phyloP scores from a whole-genome alignment of 2,329 filamentous ascomycete species.

The Clarireedia paspali region DNA sequence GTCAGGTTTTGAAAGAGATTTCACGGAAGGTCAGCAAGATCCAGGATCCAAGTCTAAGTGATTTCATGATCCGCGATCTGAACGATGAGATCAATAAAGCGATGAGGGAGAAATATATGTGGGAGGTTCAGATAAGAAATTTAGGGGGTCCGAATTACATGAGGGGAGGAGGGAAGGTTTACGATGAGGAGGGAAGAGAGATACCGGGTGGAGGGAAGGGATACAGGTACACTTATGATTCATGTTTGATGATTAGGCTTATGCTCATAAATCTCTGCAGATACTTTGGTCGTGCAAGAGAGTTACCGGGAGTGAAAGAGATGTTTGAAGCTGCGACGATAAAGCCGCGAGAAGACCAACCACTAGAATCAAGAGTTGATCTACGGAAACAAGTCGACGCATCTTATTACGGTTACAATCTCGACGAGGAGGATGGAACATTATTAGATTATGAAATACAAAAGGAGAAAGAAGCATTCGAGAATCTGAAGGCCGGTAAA shows the following conservation, averaged over 20 bases:
- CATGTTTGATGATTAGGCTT: neutral
- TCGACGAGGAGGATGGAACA: constrained; percentile 82
- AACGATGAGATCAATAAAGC: constrained; percentile 99
- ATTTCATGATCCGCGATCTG: constrained; percentile 94
- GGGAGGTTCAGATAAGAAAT: constrained; percentile 94
- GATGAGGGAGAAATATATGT: constrained; percentile 98
- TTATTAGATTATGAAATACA: constrained; percentile 72
- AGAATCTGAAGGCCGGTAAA: constrained; percentile 53
- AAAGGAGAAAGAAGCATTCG: constrained; percentile 76
- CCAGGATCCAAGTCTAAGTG: constrained; percentile 82
- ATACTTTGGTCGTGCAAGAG: constrained; percentile 85
- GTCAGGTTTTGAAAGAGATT: constrained; percentile 94
- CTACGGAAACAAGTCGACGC: constrained; percentile 76
- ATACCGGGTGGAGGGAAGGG: constrained; percentile 70
- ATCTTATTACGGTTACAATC: constrained; percentile 89
- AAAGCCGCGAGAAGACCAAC: constrained; percentile 50
- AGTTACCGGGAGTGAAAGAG: constrained; percentile 92
- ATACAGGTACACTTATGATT: constrained; percentile 68
- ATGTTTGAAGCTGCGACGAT: constrained; percentile 74
- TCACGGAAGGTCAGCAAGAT: constrained; percentile 94
- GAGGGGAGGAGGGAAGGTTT: constrained; percentile 42
- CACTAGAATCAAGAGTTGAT: constrained; percentile 59
- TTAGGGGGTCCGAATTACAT: constrained; percentile 90
- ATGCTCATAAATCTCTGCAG: constrained; percentile 31
- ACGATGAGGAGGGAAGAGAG: constrained; percentile 47